A percentile compares a stretch with the other conserved stretches of the same genome.
Conservation (phyloP, 352 stramenopile species). For the Phytophthora kernoviae region DNA sequence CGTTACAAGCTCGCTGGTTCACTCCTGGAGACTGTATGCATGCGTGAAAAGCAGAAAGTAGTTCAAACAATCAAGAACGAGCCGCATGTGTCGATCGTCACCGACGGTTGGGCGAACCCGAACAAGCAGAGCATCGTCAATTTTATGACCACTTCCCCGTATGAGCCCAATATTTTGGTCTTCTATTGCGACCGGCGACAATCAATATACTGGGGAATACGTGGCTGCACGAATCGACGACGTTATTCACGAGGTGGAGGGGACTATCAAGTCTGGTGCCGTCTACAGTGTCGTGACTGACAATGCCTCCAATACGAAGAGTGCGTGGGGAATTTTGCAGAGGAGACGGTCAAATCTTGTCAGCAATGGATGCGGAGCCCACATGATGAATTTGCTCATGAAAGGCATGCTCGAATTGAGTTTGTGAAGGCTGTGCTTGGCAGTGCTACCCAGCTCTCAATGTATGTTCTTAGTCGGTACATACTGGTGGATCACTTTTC, state of each 20-base stretch:
- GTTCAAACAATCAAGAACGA: neutral
- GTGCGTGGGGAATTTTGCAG: constrained; percentile 6
- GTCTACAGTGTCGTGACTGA: constrained; percentile 8
- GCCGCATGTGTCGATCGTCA: constrained; percentile 9
- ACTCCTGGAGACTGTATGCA: neutral
- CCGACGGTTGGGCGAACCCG: constrained; percentile 16
- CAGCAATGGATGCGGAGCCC: constrained; percentile 11
- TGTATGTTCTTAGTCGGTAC: constrained; percentile 8
- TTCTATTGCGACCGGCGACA: constrained; percentile 5
- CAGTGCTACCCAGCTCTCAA: constrained; percentile 1
- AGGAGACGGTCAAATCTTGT: neutral
- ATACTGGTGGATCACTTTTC: constrained; percentile 10
- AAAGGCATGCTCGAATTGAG: constrained; percentile 3
- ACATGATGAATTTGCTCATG: constrained; percentile 10
- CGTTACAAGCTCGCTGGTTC: neutral
- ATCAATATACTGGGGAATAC: constrained; percentile 11
- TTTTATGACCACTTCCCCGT: constrained; percentile 13
- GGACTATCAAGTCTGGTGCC: neutral
- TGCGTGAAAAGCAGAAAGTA: neutral
- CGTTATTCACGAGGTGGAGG: constrained; percentile 8
- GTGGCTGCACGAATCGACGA: neutral
- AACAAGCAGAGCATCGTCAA: constrained; percentile 26
- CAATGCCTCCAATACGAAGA: constrained; percentile 9
- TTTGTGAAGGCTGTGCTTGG: neutral
- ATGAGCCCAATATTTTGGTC: constrained; percentile 17